Percentiles rank a stretch among this genome's conserved stretches.
phyloP scores from a whole-genome alignment of 2,329 filamentous ascomycete species.

The Dryadomyces sulphureus region DNA sequence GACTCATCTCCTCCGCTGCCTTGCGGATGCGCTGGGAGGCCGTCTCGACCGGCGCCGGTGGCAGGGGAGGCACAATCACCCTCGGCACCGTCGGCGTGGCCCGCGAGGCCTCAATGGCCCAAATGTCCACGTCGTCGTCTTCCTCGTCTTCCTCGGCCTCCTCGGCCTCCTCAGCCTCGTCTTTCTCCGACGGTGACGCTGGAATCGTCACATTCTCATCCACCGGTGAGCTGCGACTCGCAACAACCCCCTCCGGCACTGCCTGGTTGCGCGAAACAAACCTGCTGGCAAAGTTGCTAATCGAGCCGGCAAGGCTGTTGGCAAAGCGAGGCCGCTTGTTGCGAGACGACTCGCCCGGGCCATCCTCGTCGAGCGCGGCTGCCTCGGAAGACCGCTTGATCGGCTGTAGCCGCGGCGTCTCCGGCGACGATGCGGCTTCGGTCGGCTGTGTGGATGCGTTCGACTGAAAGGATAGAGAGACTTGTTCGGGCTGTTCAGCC shows the following conservation, averaged over 20 bases:
- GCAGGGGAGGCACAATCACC: neutral
- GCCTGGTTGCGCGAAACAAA: constrained; percentile 3
- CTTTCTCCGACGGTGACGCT: too few relatives aligned
- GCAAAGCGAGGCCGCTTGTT: neutral
- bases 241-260: neutral
- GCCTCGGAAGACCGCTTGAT: constrained; percentile 1
- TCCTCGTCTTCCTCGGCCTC: constrained; percentile 4
- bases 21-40: neutral
- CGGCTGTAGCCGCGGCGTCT: neutral
- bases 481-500: too few relatives aligned
- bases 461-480: too few relatives aligned
- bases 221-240: too few relatives aligned
- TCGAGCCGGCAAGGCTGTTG: constrained; percentile 5
- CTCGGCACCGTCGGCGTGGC: constrained; percentile 20
- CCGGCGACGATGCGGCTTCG: neutral
- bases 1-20: neutral
- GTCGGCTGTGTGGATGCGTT: too few relatives aligned
- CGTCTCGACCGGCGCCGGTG: neutral
- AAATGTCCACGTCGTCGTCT: constrained; percentile 37
- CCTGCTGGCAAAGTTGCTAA: constrained; percentile 7
- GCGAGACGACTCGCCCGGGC: neutral
- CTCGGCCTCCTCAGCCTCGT: constrained; percentile 6
- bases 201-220: too few relatives aligned
- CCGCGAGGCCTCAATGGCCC: constrained; percentile 41
- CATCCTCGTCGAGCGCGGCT: neutral